Conservation (phyloP, 2,329 filamentous ascomycete species). For the Thielaviopsis euricoi region DNA sequence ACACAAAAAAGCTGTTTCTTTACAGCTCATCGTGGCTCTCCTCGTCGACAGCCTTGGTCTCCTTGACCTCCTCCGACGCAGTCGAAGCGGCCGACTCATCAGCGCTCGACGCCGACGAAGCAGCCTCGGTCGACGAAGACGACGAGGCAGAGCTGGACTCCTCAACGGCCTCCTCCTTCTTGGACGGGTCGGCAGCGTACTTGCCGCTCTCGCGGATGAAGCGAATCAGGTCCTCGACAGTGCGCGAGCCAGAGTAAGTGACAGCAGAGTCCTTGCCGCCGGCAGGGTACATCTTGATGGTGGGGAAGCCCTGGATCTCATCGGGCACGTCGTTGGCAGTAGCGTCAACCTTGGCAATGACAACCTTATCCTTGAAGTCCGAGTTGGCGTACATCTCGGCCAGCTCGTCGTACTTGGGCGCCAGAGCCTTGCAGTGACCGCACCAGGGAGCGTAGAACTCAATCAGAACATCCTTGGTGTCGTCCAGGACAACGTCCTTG, state of each 20-base stretch:
- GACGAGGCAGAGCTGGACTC: slow-evolving; percentile 22
- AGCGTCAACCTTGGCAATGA: slow-evolving; percentile 95
- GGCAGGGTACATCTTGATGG: slow-evolving; percentile 94
- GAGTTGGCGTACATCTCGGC: slow-evolving; percentile 59
- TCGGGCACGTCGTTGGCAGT: slow-evolving; percentile 93
- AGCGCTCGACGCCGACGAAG: too few species aligned
- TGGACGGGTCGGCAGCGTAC: slow-evolving; percentile 53
- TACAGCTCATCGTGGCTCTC: slow-evolving; percentile 63
- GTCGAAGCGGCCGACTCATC: slow-evolving; percentile 26
- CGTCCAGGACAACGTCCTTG: slow-evolving; percentile 77
- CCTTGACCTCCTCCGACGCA: slow-evolving; percentile 26
- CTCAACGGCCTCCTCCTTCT: slow-evolving; percentile 36
- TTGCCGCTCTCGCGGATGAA: slow-evolving; percentile 95
- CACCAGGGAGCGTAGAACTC: slow-evolving; percentile 99
- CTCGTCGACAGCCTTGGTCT: slow-evolving; percentile 18
- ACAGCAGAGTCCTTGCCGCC: slow-evolving; percentile 72
- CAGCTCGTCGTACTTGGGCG: slow-evolving; percentile 92
- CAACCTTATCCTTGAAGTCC: slow-evolving; percentile 66
- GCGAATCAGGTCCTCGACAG: slow-evolving; percentile 74
- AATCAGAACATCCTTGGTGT: slow-evolving; percentile 89
- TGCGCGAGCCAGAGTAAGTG: slow-evolving; percentile 76
- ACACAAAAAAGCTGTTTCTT: slow-evolving; percentile 26
- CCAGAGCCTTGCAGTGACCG: slow-evolving; percentile 97
- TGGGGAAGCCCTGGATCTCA: slow-evolving; percentile 94
- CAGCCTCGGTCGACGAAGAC: slow-evolving; percentile 16